Evolutionary conservation across 2,329 filamentous ascomycete genomes (phyloP), one percentile per base, ranked within the genome.

Genomic region (Raffaelea ambrosiae): DNA sequence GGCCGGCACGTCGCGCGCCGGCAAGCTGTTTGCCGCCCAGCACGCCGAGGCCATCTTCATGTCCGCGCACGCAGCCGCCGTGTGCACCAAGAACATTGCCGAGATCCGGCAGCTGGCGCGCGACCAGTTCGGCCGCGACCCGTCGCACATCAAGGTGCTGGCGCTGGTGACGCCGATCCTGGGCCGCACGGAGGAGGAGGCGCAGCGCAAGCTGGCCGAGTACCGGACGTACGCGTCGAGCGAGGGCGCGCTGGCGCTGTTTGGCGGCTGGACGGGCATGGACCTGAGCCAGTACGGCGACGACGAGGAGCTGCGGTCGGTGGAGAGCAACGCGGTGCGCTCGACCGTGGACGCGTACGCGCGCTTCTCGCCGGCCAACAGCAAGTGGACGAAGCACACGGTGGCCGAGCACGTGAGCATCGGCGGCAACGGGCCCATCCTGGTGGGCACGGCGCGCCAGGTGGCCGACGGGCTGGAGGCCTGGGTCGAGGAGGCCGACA

Each of bases 341-440:
- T 57, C 56, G 7, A 56, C 57, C 10, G 56, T 58, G 13, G 52
- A 53, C 18, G 52, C 43, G 11, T 55, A 50, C 18, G 44, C 44
- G 18, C 45, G 39, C 8, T 54, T 49, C 31, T 18, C 35, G 18
- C 42, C 46, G 13, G 42, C 44, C 31, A 49, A 57, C 45, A 50
- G 73, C 0, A 85, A 83, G 57, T 88, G 84, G 84, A 88, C 83
- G 1, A 86, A 86, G 60, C 70, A 77, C 43, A 84, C 80, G 0
- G 73, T 88, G 5, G 83, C 81, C 0, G 73, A 85, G 56, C 79
- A 58, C 42, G 49, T 58, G 40, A 51, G 43, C 40, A 44, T 58
- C 20, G 57, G 57, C 31, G 57, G 57, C 23, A 45, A 53, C 19
- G 54, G 55, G 2, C 50, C 55, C 20, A 48, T 51, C 33, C 21